A percentile compares a stretch with the other conserved stretches of the same genome.
Conservation (phyloP, 169 alveolate species). For the Eimeria maxima region DNA sequence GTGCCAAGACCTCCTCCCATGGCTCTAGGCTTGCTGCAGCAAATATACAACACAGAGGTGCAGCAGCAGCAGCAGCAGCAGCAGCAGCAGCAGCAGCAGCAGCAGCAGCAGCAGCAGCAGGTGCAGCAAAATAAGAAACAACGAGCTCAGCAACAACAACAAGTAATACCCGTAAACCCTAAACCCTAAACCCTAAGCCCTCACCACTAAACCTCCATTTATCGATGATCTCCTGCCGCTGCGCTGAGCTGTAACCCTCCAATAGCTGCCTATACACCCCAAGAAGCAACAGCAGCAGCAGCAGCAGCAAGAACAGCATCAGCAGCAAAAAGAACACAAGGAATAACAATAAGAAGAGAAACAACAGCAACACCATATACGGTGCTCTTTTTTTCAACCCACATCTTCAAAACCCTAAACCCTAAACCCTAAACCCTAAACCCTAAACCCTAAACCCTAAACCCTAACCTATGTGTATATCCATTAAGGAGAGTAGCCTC, state of each 20-base stretch:
- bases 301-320: no score
- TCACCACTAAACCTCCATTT: not conserved
- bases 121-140: not conserved
- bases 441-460: not conserved
- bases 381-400: no score
- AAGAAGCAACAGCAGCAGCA: no score
- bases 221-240: constrained; percentile 25
- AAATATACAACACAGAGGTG: not conserved
- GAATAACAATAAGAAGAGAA: not conserved
- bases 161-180: no score
- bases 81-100: no score
- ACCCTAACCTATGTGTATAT: not conserved
- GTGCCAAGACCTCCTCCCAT: constrained; percentile 34
- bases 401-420: no score
- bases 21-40: constrained; percentile 15
- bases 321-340: no score
- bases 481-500: constrained; percentile 9
- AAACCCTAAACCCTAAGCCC: not conserved
- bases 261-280: constrained; percentile 32
- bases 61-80: no score
- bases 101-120: not conserved
- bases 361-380: not conserved
- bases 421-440: not conserved
- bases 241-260: constrained; percentile 56
- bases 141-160: not conserved